phyloP scores from a whole-genome alignment of 2,329 filamentous ascomycete species.

The Colletotrichum endophyticum region DNA sequence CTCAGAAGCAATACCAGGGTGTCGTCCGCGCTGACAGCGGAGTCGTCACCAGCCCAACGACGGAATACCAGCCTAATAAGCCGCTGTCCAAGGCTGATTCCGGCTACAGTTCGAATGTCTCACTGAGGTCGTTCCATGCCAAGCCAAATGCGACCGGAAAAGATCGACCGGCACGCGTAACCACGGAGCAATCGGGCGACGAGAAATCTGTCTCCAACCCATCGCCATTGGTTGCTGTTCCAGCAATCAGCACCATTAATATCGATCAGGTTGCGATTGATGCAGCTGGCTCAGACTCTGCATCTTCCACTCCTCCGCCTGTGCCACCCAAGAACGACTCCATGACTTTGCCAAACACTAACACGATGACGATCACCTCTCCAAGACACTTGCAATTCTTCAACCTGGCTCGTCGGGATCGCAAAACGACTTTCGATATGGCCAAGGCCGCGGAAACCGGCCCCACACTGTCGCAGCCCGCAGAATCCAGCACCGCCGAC shows the following conservation, averaged over 20 bases:
- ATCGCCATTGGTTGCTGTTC: constrained; percentile 4
- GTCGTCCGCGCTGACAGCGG: constrained; percentile 53
- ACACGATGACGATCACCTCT: background rate
- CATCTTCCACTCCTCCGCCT: constrained; percentile 31
- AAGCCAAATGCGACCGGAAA: constrained; percentile 25
- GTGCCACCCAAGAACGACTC: constrained; percentile 38
- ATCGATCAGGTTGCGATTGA: background rate
- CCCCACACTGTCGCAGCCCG: constrained; percentile 24
- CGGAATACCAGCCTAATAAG: constrained; percentile 39
- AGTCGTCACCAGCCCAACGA: constrained; percentile 50
- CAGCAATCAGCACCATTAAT: background rate
- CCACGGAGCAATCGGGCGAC: constrained; percentile 2
- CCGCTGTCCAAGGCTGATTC: constrained; percentile 63
- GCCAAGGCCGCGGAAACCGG: constrained; percentile 17
- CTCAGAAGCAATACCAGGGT: constrained; percentile 24
- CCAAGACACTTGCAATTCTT: constrained; percentile 12
- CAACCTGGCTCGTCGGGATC: constrained; percentile 19
- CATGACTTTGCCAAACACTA: background rate
- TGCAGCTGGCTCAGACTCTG: constrained; percentile 25
- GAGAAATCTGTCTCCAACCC: background rate
- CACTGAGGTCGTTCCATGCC: constrained; percentile 56
- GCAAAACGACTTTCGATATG: constrained; percentile 25
- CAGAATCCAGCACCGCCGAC: constrained; percentile 31
- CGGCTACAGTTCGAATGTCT: constrained; percentile 66
- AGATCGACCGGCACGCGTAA: background rate